phyloP scores from a whole-genome alignment of 2,329 filamentous ascomycete species.

The Paramyrothecium roridum region DNA sequence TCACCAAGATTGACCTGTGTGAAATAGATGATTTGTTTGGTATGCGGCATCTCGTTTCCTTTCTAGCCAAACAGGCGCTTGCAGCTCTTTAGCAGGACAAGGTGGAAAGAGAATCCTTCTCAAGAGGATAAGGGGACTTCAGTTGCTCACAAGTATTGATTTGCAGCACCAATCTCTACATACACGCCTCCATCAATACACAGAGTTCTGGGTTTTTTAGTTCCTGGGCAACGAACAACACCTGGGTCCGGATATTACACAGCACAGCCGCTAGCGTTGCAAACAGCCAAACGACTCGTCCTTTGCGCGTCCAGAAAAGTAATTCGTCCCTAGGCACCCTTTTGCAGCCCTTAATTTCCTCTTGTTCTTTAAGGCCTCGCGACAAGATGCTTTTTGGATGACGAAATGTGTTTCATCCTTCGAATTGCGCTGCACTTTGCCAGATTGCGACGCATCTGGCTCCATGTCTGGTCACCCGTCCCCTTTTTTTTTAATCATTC shows the following conservation, averaged over 20 bases:
- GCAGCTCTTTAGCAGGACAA: no score
- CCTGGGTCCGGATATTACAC: no score
- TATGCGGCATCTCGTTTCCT: neutral
- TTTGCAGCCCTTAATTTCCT: neutral
- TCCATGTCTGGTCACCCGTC: neutral
- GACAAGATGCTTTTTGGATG: neutral
- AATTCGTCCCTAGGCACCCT: neutral
- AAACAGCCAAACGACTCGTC: neutral
- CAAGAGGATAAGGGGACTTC: no score
- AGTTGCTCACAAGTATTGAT: no score
- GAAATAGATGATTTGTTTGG: neutral
- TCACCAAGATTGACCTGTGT: neutral
- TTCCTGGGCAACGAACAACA: no score
- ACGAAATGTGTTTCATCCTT: neutral
- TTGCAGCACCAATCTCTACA: no score
- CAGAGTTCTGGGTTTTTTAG: no score
- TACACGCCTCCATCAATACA: no score
- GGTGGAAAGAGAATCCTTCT: no score
- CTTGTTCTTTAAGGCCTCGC: neutral
- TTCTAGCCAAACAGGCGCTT: no score
- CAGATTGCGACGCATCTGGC: neutral
- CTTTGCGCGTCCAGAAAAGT: neutral
- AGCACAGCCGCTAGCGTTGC: neutral
- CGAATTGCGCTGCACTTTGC: neutral
- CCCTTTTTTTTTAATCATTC: neutral